Conservation (phyloP, 1,284 basidiomycete genomes). For the Rhodotorula mucilaginosa region DNA sequence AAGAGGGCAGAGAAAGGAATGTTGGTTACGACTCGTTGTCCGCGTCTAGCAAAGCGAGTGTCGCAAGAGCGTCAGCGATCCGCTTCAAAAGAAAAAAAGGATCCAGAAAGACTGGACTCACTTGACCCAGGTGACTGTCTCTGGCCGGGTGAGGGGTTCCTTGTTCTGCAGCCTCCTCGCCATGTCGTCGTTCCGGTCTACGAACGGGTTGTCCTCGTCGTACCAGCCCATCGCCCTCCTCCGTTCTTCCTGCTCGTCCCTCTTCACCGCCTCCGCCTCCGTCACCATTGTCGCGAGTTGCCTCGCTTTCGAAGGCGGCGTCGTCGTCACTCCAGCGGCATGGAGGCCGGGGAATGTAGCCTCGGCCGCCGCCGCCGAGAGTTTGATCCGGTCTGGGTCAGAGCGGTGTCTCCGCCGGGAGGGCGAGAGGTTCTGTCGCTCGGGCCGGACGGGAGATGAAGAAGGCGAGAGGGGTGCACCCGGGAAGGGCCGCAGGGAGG, state of each 20-base stretch:
- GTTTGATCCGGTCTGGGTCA: conserved; percentile 30
- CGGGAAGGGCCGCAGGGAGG: neutral
- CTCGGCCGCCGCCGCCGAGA: neutral
- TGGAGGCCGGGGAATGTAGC: neutral
- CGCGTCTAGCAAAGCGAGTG: conserved; percentile 27
- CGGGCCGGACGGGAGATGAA: conserved; percentile 2
- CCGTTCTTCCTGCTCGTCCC: conserved; percentile 5
- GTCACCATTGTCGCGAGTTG: conserved; percentile 6
- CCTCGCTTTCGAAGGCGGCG: neutral
- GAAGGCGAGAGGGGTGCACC: conserved; percentile 3
- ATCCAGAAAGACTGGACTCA: neutral
- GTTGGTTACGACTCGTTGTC: conserved; percentile 22
- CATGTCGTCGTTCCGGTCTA: conserved; percentile 24
- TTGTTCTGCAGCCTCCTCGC: conserved; percentile 8
- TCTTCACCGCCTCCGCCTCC: neutral
- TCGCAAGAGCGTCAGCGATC: neutral
- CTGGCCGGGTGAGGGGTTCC: conserved; percentile 17
- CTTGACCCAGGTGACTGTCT: conserved; percentile 34
- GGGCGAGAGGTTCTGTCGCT: conserved; percentile 8
- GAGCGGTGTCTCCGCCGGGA: conserved; percentile 10
- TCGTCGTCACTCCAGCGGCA: neutral
- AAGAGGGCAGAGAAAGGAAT: conserved; percentile 32
- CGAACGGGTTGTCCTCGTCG: conserved; percentile 31
- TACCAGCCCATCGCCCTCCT: conserved; percentile 24
- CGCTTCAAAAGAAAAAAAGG: neutral